Percentiles rank a stretch among this genome's conserved stretches.
Conservation (phyloP, 1,284 basidiomycete genomes). For the Ceratobasidium sp. region DNA sequence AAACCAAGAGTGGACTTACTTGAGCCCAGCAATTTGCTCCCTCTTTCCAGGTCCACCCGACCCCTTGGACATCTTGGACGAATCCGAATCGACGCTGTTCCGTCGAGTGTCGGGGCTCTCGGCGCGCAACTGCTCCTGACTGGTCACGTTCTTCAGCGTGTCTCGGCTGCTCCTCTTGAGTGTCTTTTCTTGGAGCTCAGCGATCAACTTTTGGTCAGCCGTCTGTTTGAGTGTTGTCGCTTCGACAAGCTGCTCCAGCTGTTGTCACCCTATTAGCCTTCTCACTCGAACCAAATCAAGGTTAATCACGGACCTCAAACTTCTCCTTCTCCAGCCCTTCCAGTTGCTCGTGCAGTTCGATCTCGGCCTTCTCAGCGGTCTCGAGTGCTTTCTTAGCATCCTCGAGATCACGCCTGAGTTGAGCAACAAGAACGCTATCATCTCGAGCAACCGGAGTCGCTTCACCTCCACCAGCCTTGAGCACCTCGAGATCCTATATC, state of each 20-base stretch:
- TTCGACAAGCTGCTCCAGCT: slow-evolving; percentile 50
- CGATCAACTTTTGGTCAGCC: slow-evolving; percentile 17
- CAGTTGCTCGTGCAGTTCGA: slow-evolving; percentile 45
- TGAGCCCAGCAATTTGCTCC: slow-evolving; percentile 76
- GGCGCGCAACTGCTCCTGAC: slow-evolving; percentile 44
- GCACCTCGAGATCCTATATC: slow-evolving; percentile 63
- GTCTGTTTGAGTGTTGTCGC: slow-evolving; percentile 40
- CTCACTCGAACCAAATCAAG: slow-evolving; percentile 5
- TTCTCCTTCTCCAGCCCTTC: slow-evolving; percentile 51
- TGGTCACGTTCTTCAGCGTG: neutral
- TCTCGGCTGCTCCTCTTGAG: slow-evolving; percentile 2
- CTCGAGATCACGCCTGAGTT: slow-evolving; percentile 53
- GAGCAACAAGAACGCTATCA: slow-evolving; percentile 55
- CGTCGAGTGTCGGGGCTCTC: slow-evolving; percentile 36
- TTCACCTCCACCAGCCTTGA: slow-evolving; percentile 49
- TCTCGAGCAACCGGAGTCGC: slow-evolving; percentile 41
- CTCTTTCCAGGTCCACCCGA: slow-evolving; percentile 54
- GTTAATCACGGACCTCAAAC: slow-evolving; percentile 51
- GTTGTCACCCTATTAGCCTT: neutral
- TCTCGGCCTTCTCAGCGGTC: slow-evolving; percentile 43
- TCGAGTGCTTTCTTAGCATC: slow-evolving; percentile 44
- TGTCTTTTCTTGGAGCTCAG: slow-evolving; percentile 8
- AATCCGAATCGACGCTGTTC: slow-evolving; percentile 39
- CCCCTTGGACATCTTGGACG: slow-evolving; percentile 59
- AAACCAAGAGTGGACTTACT: slow-evolving; percentile 57